These are phyloP conservation scores for Boletales sp. DNA, from an alignment of 768 basidiomycete genomes.

Conservation along the genomic window DNA sequence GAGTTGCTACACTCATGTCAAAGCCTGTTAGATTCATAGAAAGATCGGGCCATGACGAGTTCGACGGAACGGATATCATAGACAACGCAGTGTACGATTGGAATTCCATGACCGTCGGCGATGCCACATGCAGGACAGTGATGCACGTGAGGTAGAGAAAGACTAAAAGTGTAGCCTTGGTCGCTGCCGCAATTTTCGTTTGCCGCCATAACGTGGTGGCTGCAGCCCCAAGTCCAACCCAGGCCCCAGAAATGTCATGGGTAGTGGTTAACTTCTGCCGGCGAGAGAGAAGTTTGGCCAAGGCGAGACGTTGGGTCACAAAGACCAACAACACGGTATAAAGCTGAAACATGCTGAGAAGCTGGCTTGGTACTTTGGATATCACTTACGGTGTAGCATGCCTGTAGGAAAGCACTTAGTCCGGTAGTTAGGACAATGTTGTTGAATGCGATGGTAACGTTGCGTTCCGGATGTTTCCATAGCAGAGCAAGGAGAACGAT, in stretches of 20 bases:
- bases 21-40: neutral
- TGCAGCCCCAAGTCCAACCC: neutral
- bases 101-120: neutral
- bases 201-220: neutral
- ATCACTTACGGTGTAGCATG: too few relatives aligned
- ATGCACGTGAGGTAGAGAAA: neutral
- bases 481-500: too few relatives aligned
- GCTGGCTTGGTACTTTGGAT: too few relatives aligned
- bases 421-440: too few relatives aligned
- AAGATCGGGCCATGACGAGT: neutral
- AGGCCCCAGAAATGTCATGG: neutral
- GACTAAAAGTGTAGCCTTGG: neutral
- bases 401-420: too few relatives aligned
- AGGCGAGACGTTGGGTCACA: too few relatives aligned
- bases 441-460: too few relatives aligned
- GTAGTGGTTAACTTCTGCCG: neutral
- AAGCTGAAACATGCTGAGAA: too few relatives aligned
- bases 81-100: neutral
- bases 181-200: neutral
- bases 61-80: neutral
- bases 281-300: neutral
- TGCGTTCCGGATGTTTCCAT: too few relatives aligned
- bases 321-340: too few relatives aligned
- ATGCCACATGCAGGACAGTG: neutral
- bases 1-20: neutral